These are phyloP conservation scores for Pisolithus sp. DNA, from an alignment of 768 basidiomycete species.

Conservation along the genomic window DNA sequence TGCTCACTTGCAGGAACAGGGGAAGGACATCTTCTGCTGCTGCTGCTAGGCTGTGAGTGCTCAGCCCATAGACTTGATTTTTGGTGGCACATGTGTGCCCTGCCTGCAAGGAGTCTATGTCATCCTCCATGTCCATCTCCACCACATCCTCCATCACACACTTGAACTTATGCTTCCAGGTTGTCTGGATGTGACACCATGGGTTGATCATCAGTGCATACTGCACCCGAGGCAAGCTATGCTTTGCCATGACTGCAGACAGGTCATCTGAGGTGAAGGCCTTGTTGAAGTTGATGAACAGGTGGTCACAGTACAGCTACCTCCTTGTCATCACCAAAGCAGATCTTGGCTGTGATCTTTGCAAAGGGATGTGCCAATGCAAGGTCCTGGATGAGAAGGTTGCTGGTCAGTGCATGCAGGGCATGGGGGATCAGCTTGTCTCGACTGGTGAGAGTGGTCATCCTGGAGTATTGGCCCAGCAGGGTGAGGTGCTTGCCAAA, in stretches of 20 bases:
- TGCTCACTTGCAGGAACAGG: slow-evolving; percentile 20
- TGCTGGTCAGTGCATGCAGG: slow-evolving; percentile 15
- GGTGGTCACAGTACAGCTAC: not conserved
- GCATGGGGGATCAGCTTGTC: slow-evolving; percentile 26
- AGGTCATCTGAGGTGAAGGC: not conserved
- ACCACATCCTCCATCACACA: slow-evolving; percentile 4
- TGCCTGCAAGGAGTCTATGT: slow-evolving; percentile 19
- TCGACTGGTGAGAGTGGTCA: not conserved
- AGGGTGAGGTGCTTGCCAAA: not conserved
- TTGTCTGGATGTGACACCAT: slow-evolving; percentile 19
- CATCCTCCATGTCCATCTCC: slow-evolving; percentile 5
- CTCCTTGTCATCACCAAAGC: not conserved
- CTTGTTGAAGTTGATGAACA: too few species aligned
- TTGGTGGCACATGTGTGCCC: slow-evolving; percentile 20
- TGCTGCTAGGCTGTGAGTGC: slow-evolving; percentile 13
- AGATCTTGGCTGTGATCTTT: not conserved
- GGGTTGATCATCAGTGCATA: slow-evolving; percentile 1
- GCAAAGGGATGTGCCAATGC: slow-evolving; percentile 17
- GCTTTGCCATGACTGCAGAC: not conserved
- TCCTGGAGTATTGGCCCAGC: not conserved
- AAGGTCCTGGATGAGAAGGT: slow-evolving; percentile 23
- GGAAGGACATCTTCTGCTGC: slow-evolving; percentile 21
- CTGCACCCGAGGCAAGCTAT: not conserved
- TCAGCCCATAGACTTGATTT: slow-evolving; percentile 25
- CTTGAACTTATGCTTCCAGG: slow-evolving; percentile 6